Evolutionary conservation across 768 basidiomycete species (phyloP), one percentile per base, ranked within the genome.

Genomic region (Lactarius pseudohatsudake): DNA sequence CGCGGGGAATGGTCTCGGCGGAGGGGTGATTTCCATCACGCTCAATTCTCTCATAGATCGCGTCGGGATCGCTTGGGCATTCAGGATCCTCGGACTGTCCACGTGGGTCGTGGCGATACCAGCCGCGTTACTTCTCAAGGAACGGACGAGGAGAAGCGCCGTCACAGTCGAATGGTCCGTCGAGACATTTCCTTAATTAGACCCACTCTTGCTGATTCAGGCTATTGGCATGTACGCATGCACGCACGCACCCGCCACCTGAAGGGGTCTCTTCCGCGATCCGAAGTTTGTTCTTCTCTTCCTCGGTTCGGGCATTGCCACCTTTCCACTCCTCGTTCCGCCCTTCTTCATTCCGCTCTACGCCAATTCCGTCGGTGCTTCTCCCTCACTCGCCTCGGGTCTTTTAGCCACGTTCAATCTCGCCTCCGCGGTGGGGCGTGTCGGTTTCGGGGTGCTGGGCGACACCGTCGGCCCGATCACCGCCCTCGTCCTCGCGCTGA

Each of bases 341-440:
- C 74, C 75, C 13, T 79, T 77, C 71, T 78, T 79, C 71, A 76
- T 78, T 56, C 77, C 76, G 1, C 70, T 74, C 11, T 79, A 78
- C 62, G 74, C 76, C 61, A 69, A 72, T 3, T 76, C 76, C 2
- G 68, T 77, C 40, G 59, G 69, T 30, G 68, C 75, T 38, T 71
- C 75, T 1, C 54, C 65, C 34, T 66, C 66, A 58, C 36, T 73
- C 36, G 73, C 69, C 26, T 75, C 76, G 4, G 57, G 72, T n/a
- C 73, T 77, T 28, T 72, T 77, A n/a, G 75, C 73, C 2, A 57
- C 73, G n/a, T 78, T 76, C 71, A 77, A 77, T 60, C 70, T 77
- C 55, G 69, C 77, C 36, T 78, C 77, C 28, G 76, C 76, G 1
- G n/a, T 75, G 18, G 76, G 76, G 26, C 76, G 76, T 9, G 66